phyloP scores from a whole-genome alignment of 2,329 filamentous ascomycete species.

The Cercospora nicotianae region DNA sequence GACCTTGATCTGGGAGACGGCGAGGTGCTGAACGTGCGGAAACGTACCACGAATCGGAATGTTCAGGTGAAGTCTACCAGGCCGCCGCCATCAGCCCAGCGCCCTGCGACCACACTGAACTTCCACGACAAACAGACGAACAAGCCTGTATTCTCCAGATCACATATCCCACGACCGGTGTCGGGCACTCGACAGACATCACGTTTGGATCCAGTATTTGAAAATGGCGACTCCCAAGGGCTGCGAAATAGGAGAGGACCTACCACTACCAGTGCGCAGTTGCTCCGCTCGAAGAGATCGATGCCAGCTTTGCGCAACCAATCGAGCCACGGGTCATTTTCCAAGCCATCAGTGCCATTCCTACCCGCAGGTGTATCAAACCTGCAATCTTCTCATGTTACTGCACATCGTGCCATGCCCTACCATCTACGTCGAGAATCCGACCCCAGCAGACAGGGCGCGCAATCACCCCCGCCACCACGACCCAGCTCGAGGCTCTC shows the following conservation, averaged over 20 bases:
- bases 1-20: slow-evolving; percentile 85
- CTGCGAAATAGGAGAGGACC: slow-evolving; percentile 58
- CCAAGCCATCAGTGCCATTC: slow-evolving; percentile 71
- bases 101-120: slow-evolving; percentile 78
- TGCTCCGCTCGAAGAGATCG: slow-evolving; percentile 61
- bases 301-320: slow-evolving; percentile 57
- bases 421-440: slow-evolving; percentile 80
- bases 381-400: slow-evolving; percentile 75
- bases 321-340: slow-evolving; percentile 47
- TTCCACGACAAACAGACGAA: slow-evolving; percentile 73
- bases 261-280: slow-evolving; percentile 55
- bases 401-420: slow-evolving; percentile 61
- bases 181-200: slow-evolving; percentile 54
- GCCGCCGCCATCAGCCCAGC: slow-evolving; percentile 66
- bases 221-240: slow-evolving; percentile 75
- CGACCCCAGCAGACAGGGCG: slow-evolving; percentile 55
- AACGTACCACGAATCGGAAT: slow-evolving; percentile 85
- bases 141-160: slow-evolving; percentile 46
- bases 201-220: slow-evolving; percentile 87
- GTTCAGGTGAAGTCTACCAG: slow-evolving; percentile 75
- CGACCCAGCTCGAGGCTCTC: slow-evolving; percentile 51
- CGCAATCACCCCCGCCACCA: slow-evolving; percentile 47
- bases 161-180: slow-evolving; percentile 77
- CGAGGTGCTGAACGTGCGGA: slow-evolving; percentile 72
- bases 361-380: slow-evolving; percentile 73